Evolutionary conservation across 345 rosid species (phyloP).

Genomic region (Melastoma malabathricum): DNA sequence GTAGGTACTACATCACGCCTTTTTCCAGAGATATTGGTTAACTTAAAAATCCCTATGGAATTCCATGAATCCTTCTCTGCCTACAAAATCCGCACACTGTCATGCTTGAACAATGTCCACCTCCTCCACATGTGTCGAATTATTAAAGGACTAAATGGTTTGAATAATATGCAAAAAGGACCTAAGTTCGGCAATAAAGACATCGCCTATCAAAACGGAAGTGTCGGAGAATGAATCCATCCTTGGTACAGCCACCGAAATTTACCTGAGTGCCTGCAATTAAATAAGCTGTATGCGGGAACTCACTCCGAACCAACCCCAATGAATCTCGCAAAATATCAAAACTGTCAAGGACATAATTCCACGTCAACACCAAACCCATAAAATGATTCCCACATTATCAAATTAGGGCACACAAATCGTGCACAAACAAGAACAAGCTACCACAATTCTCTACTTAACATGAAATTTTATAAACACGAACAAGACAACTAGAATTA

Average conservation of each 20-base stretch:
- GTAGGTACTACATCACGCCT: conserved; percentile 58
- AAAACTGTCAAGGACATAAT: conserved; percentile 39
- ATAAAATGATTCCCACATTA: too few species aligned
- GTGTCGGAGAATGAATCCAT: too few species aligned
- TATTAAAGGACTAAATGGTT: too few species aligned
- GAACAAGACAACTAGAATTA: too few species aligned
- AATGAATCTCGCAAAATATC: conserved; percentile 64
- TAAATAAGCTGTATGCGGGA: conserved; percentile 73
- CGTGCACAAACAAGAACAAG: background rate
- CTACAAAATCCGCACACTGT: conserved; percentile 18
- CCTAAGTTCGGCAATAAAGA: too few species aligned
- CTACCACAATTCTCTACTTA: background rate
- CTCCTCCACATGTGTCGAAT: too few species aligned
- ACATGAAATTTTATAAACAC: too few species aligned
- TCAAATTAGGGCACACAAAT: too few species aligned
- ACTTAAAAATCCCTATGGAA: conserved; percentile 70
- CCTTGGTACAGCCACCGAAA: background rate
- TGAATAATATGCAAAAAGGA: too few species aligned
- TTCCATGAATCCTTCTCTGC: conserved; percentile 73
- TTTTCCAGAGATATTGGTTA: conserved; percentile 68
- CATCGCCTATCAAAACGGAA: too few species aligned
- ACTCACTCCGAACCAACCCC: conserved; percentile 77
- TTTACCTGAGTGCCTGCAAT: conserved; percentile 89
- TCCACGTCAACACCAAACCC: background rate
- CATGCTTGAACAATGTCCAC: background rate